Conservation (phyloP, 345 rosid species). For the Eucalyptus cloeziana region DNA sequence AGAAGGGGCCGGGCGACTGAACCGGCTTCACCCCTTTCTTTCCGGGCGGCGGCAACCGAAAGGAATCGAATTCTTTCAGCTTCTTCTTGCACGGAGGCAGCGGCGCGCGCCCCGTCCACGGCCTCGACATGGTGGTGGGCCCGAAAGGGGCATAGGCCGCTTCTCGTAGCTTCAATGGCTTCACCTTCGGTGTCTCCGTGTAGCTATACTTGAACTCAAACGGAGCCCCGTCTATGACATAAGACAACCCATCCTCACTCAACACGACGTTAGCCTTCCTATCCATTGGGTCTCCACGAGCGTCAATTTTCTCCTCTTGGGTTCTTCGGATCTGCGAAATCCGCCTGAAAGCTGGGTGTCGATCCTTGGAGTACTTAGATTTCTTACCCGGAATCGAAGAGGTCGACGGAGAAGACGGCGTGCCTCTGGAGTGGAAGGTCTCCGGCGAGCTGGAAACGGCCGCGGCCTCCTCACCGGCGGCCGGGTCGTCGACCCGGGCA, state of each 20-base stretch:
- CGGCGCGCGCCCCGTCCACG: conserved; percentile 96
- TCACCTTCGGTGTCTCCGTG: conserved; percentile 78
- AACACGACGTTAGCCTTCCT: conserved; percentile 29
- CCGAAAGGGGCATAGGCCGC: conserved; percentile 80
- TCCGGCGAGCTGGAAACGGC: background rate
- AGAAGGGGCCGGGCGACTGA: conserved; percentile 79
- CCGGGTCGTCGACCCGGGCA: conserved; percentile 6
- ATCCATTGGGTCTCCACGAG: conserved; percentile 4
- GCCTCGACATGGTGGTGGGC: conserved; percentile 69
- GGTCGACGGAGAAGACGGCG: conserved; percentile 65
- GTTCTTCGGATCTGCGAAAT: conserved; percentile 2
- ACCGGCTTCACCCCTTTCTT: conserved; percentile 89
- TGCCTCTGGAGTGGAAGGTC: conserved; percentile 49
- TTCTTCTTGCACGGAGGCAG: conserved; percentile 66
- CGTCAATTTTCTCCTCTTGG: background rate
- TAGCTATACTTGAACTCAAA: conserved; percentile 94
- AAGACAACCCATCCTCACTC: conserved; percentile 60
- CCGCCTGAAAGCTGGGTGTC: conserved; percentile 33
- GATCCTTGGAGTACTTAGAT: conserved; percentile 58
- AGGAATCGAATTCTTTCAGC: conserved; percentile 81
- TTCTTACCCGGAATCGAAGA: conserved; percentile 73
- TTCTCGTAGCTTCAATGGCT: conserved; percentile 72
- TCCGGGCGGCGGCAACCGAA: conserved; percentile 54
- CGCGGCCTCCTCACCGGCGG: background rate
- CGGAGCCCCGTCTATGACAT: conserved; percentile 78